Base-by-base conservation (phyloP, 257 asterid species). In the Solanum pinnatisectum region DNA sequence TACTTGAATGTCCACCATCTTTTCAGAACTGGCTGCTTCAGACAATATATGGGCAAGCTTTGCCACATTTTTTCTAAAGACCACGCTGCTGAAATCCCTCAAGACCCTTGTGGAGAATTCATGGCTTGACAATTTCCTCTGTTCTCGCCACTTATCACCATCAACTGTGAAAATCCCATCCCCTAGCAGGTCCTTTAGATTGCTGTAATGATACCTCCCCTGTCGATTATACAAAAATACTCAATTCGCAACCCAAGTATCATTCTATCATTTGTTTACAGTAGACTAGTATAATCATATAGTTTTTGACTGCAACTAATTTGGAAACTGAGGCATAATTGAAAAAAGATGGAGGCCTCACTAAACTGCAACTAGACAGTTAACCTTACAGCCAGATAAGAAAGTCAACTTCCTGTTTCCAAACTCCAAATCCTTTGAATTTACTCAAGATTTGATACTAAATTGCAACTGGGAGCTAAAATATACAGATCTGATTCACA, bases 161-260 rank as follows among this genome's bases (percentile, higher is more conserved):
- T 95, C 98, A 73, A 95, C 98, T 0, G 96, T 37, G 89, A 95
- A 95, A 88, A 95, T 94, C 40, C 98, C 98, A 37, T 94, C 98
- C 5, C 98, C 98, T 83, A 95, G 73, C 20, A 95, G 91, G 60
- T 91, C 94, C 52, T 72, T 91, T 63, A 94, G 88, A 74, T 88
- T 91, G 88, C 59, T 87, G 83, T 93, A 85, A 84, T 92, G 90
- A 91, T 93, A 65, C 84, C 52, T 39, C 86, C 98, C 98, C 98
- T 95, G 91, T 67, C 81, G 25, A 87, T 79, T 68, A 42, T 23
- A 39, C 36, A 52, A 81, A 67, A 63, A 40, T 25, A 30, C 27
- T 52, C 68, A 39, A n/a, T 77, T 39, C 27, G 4, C 89, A 83
- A 63, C 67, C 56, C 32, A 30, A 13, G 22, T 14, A 20, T 33